These are phyloP conservation scores for Xylaria sp. DNA, from an alignment of 2,329 filamentous ascomycete species.

Conservation along the genomic window DNA sequence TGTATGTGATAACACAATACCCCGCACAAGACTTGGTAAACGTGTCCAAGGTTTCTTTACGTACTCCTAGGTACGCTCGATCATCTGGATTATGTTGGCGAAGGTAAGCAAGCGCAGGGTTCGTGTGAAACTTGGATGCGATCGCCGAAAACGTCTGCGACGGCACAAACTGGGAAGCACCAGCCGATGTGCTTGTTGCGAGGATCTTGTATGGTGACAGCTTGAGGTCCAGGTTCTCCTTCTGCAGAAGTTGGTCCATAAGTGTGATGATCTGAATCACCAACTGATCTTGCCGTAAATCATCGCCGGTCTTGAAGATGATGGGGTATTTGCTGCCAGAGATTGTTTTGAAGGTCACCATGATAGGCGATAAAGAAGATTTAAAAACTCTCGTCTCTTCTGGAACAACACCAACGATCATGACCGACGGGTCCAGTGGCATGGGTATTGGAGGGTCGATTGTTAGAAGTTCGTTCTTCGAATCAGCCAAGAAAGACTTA, in stretches of 20 bases:
- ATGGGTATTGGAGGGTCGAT: slow-evolving; percentile 90
- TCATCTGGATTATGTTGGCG: slow-evolving; percentile 90
- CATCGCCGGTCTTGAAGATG: slow-evolving; percentile 97
- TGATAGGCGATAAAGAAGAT: slow-evolving; percentile 90
- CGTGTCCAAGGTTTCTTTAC: slow-evolving; percentile 92
- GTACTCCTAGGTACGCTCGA: slow-evolving; percentile 81
- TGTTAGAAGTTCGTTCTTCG: slow-evolving; percentile 84
- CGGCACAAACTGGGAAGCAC: slow-evolving; percentile 92
- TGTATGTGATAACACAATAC: slow-evolving; percentile 98
- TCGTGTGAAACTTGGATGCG: slow-evolving; percentile 80
- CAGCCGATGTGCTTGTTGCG: slow-evolving; percentile 87
- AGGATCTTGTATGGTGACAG: slow-evolving; percentile 96
- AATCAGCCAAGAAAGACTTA: slow-evolving; percentile 85
- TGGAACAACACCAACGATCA: slow-evolving; percentile 80
- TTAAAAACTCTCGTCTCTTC: slow-evolving; percentile 95
- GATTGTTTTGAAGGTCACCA: slow-evolving; percentile 87
- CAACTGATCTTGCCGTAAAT: slow-evolving; percentile 94
- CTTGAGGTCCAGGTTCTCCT: slow-evolving; percentile 95
- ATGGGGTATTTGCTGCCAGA: slow-evolving; percentile 84
- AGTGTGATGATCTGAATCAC: slow-evolving; percentile 97
- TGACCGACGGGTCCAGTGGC: slow-evolving; percentile 85
- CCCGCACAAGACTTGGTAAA: slow-evolving; percentile 96
- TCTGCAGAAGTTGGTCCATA: slow-evolving; percentile 95
- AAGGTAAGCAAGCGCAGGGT: slow-evolving; percentile 82
- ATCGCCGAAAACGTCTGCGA: slow-evolving; percentile 87